Conservation (phyloP, 2,329 filamentous ascomycete species). For the Thyridium curvatum region DNA sequence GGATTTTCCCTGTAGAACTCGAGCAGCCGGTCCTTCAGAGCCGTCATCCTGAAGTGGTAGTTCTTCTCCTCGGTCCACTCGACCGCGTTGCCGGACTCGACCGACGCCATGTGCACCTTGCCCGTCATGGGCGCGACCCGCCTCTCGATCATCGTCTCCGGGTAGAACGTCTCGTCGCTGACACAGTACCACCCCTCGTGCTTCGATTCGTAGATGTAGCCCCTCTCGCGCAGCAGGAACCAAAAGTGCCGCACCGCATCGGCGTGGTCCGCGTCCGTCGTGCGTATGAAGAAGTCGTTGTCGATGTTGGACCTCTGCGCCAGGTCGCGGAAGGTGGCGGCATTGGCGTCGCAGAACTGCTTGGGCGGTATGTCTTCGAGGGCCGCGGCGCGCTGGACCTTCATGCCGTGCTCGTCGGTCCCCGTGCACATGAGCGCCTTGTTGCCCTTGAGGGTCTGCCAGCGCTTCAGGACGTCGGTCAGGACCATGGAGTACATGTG, state of each 20-base stretch:
- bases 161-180: constrained; percentile 95
- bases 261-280: constrained; percentile 76
- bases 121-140: constrained; percentile 75
- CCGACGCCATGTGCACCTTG: constrained; percentile 72
- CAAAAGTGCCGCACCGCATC: constrained; percentile 87
- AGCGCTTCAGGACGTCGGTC: constrained; percentile 86
- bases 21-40: constrained; percentile 71
- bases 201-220: constrained; percentile 75
- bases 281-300: constrained; percentile 86
- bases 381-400: constrained; percentile 82
- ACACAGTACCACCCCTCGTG: constrained; percentile 97
- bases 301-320: constrained; percentile 63
- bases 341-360: constrained; percentile 82
- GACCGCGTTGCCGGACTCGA: constrained; percentile 85
- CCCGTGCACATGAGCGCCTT: constrained; percentile 76
- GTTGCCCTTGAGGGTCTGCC: constrained; percentile 70
- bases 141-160: constrained; percentile 65
- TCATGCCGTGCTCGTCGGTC: constrained; percentile 96
- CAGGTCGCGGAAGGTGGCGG: constrained; percentile 71
- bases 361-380: constrained; percentile 67
- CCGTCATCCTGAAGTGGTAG: constrained; percentile 89
- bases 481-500: constrained; percentile 93
- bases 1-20: constrained; percentile 75
- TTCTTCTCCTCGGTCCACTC: constrained; percentile 93
- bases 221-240: constrained; percentile 68